Percentiles rank a stretch among this genome's conserved stretches.
These are phyloP conservation scores for Uronychia binucleata DNA, from an alignment of 73 alveolate genomes.

Conservation along the genomic window DNA sequence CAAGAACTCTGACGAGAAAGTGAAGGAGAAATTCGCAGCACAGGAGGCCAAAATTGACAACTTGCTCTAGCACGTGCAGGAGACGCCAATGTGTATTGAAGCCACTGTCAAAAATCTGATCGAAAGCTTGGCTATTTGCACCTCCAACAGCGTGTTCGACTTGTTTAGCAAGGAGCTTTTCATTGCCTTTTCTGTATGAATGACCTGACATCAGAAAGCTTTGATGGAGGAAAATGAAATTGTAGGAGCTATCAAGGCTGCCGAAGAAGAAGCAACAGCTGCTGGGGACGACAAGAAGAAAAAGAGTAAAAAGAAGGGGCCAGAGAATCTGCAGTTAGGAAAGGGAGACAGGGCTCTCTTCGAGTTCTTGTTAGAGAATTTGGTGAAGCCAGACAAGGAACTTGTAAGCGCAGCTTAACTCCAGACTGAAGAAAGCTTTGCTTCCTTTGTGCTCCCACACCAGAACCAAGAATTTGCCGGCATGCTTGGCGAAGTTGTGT, in stretches of 20 bases:
- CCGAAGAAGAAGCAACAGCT: not conserved
- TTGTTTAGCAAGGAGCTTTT: not conserved
- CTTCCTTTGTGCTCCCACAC: not conserved
- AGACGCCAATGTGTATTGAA: not conserved
- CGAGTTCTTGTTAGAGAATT: not conserved
- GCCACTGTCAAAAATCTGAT: not conserved
- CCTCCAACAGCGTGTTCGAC: not conserved
- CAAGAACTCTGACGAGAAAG: not conserved
- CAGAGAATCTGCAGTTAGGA: not conserved
- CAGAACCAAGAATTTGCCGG: not conserved
- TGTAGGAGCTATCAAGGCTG: not conserved
- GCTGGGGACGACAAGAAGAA: not conserved
- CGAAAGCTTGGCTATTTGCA: not conserved
- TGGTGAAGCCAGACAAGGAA: not conserved
- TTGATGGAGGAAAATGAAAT: not conserved
- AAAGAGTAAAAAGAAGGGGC: not conserved
- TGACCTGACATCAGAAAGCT: not conserved
- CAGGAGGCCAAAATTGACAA: not conserved
- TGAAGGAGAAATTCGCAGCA: not conserved
- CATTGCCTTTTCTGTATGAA: not conserved
- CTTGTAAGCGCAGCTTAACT: not conserved
- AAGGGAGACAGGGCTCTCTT: not conserved
- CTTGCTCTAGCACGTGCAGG: no score
- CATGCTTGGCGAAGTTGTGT: conserved; percentile 29
- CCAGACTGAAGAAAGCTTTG: not conserved